Evolutionary conservation across 805 yeast species (phyloP), one percentile per base, ranked within the genome.

Genomic region (Tetrapisispora arboricola): DNA sequence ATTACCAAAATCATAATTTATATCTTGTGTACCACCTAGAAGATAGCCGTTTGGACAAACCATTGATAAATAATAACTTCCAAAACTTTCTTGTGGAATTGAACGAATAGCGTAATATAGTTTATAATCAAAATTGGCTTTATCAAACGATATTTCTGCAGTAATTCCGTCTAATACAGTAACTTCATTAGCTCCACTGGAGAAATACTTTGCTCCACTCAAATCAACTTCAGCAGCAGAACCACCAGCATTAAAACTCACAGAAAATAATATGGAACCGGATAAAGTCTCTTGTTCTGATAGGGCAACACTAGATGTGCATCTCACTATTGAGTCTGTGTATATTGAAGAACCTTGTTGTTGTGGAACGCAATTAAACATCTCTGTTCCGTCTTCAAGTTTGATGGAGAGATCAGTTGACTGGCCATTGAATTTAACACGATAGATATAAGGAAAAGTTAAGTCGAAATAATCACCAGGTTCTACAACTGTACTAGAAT

Each of bases 171-270:
- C 46, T 35, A 50, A 51, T 44, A 62, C 56, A 13, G 53, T 47
- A 15, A 64, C 43, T 1, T 47, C 42, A 40, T 54, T 58, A 8
- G 46, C 39, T 26, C 69, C 70, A 25, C 52, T 46, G 16, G 38
- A 31, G 38, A 57, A 60, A 20, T 40, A 37, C 3, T 50, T 46
- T 13, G 69, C 63, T 34, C 58, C 61, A n/a, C 44, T 50, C 32
- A 65, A 36, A 37, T 64, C 68, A 34, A 46, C 53, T 17, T 52
- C 36, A 39, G 54, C 44, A 3, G 51, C 36, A 20, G 63, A 55
- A 26, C 63, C 68, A 47, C 70, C 71, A 43, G 45, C 57, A 39
- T 55, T 56, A 36, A 65, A 64, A 36, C 53, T 52, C 3, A 63
- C 48, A 9, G 57, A 49, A 20, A 59, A 53, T 3, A 56, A 44